Percentiles rank a stretch among this genome's conserved stretches.
These are phyloP conservation scores for Stagonosporopsis cucurbitacearum DNA, from an alignment of 2,329 filamentous ascomycete genomes.

Conservation along the genomic window DNA sequence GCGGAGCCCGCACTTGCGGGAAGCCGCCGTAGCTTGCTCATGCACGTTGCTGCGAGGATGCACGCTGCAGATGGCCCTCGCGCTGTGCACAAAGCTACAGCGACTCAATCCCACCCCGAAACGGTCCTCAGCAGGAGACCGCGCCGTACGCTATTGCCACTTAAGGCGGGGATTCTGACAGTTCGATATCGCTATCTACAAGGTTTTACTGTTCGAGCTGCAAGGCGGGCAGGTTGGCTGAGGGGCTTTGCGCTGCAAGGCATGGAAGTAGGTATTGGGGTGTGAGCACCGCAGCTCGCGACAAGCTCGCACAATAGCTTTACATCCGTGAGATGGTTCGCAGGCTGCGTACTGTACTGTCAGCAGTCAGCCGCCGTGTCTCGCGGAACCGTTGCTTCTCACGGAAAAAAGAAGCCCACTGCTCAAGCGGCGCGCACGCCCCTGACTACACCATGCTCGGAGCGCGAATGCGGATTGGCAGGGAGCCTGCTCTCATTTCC, in stretches of 20 bases:
- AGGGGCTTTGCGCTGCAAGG: not conserved
- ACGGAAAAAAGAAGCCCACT: conserved; percentile 14
- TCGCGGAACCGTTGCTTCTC: conserved; percentile 2
- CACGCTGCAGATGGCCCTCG: conserved; percentile 34
- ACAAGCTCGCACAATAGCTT: not conserved
- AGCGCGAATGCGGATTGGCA: conserved; percentile 36
- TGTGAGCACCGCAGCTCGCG: not conserved
- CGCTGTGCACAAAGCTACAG: conserved; percentile 38
- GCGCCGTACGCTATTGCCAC: conserved; percentile 32
- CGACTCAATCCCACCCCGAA: conserved; percentile 37
- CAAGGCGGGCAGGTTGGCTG: not conserved
- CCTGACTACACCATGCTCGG: conserved; percentile 38
- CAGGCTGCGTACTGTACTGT: conserved; percentile 5
- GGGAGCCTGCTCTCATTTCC: conserved; percentile 42
- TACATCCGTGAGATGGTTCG: not conserved
- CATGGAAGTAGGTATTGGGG: not conserved
- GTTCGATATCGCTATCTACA: conserved; percentile 10
- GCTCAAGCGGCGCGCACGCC: conserved; percentile 30
- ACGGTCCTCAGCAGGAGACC: conserved; percentile 27
- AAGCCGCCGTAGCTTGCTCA: conserved; percentile 28
- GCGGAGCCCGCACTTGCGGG: conserved; percentile 28
- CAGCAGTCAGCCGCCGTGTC: conserved; percentile 8
- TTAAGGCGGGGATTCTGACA: conserved; percentile 21
- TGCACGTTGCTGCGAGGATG: conserved; percentile 36
- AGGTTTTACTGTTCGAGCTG: conserved; percentile 4